Evolutionary conservation across 2,329 filamentous ascomycete species (phyloP).

Genomic region (Aschersonia sp.): DNA sequence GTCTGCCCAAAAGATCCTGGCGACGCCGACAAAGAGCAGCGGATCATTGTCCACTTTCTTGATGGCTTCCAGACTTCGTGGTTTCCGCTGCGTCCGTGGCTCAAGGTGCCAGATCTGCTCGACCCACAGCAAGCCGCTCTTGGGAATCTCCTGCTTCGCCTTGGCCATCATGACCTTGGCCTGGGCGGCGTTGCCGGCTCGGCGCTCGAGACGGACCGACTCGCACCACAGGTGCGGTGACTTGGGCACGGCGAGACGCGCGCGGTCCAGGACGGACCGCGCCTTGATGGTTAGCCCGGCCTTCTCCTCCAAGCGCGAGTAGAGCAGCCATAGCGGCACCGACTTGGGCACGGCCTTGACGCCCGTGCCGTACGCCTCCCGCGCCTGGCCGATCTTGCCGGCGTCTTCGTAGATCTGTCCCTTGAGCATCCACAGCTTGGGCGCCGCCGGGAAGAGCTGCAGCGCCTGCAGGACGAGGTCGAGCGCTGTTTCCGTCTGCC

Average conservation of each 20-base stretch:
- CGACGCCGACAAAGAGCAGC: conserved; percentile 76
- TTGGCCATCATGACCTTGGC: conserved; percentile 88
- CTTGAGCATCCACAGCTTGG: conserved; percentile 98
- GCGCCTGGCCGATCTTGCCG: conserved; percentile 65
- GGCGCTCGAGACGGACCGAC: conserved; percentile 81
- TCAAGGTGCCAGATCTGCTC: conserved; percentile 96
- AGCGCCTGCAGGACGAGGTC: conserved; percentile 79
- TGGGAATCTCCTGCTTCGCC: conserved; percentile 81
- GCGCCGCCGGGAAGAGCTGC: conserved; percentile 67
- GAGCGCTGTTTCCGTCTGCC: conserved; percentile 65
- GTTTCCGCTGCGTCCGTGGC: conserved; percentile 79
- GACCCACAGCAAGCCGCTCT: conserved; percentile 75
- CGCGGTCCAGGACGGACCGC: conserved; percentile 83
- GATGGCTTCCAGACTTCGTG: conserved; percentile 82
- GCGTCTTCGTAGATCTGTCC: conserved; percentile 89
- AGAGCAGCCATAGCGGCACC: conserved; percentile 79
- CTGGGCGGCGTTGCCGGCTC: conserved; percentile 68
- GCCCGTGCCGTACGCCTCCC: conserved; percentile 78
- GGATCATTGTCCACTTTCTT: conserved; percentile 94
- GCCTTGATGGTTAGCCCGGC: conserved; percentile 78
- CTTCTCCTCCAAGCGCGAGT: conserved; percentile 75
- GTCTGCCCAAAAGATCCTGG: conserved; percentile 92
- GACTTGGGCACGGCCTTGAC: conserved; percentile 77
- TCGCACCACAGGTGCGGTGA: conserved; percentile 79
- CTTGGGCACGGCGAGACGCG: conserved; percentile 75